Conservation (phyloP, 371 early-diverging fungal genomes). For the Apophysomyces variabilis region DNA sequence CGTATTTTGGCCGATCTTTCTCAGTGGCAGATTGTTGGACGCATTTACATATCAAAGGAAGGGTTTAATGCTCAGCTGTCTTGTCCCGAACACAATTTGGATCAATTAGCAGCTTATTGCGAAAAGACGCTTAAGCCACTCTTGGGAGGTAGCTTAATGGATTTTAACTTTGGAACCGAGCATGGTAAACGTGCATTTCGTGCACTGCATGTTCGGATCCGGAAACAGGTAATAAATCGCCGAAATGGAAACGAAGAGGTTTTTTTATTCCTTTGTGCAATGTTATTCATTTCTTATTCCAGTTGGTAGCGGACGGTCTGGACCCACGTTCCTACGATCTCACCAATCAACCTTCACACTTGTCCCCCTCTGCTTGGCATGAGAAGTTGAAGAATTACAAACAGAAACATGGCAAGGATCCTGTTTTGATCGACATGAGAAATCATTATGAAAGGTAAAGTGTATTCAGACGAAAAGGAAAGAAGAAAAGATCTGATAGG, state of each 20-base stretch:
- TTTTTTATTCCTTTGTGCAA: not conserved
- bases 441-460: constrained; percentile 77
- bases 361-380: constrained; percentile 77
- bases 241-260: not conserved
- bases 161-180: constrained; percentile 74
- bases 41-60: constrained; percentile 79
- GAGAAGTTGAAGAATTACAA: constrained; percentile 36
- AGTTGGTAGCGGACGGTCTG: constrained; percentile 72
- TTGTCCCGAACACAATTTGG: constrained; percentile 60
- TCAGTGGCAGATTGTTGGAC: constrained; percentile 65
- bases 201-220: constrained; percentile 74
- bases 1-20: constrained; percentile 53
- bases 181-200: constrained; percentile 66
- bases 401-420: constrained; percentile 43
- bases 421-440: constrained; percentile 80
- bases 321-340: constrained; percentile 61
- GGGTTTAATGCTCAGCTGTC: constrained; percentile 88
- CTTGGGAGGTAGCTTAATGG: constrained; percentile 49
- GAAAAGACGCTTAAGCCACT: constrained; percentile 28
- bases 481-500: not conserved
- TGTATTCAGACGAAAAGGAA: not conserved
- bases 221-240: constrained; percentile 55
- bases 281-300: not conserved
- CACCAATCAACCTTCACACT: constrained; percentile 66
- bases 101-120: constrained; percentile 45